Evolutionary conservation across 345 rosid species (phyloP), one percentile per base, ranked within the genome.

Genomic region (Firmiana major): DNA sequence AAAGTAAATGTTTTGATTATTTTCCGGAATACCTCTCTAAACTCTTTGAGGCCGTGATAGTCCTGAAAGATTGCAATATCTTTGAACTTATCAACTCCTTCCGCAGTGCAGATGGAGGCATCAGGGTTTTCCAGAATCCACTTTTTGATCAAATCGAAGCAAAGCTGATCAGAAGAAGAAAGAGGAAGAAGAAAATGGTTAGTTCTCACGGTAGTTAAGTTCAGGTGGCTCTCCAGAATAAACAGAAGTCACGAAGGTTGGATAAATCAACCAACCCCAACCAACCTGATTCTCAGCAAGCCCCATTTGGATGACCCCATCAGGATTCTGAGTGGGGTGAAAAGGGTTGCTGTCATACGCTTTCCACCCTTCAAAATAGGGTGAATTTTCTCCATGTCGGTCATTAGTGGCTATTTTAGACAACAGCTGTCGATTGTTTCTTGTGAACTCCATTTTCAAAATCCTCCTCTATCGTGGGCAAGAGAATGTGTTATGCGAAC

Each of bases 231-330:
- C 8, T 19, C 28, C n/a, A n/a, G 21, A 66, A 42, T 21, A 66
- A 43, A 66, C 9, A 1, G 2, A 55, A 55, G 24, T 55, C 12
- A 10, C 8, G 28, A 7, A 1, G 4, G 1, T 0, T 54, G 4
- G 4, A n/a, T 55, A 55, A 19, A n/a, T 10, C 24, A 54, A n/a
- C 53, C 7, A 54, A n/a, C 71, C 7, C 53, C 7, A 54, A n/a
- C 71, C 7, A 24, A 94, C 98, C 94, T 83, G 97, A 83, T 94
- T 94, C 78, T 94, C 97, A 0, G 97, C 89, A 13, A 94, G 91
- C 46, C 98, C 98, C 94, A 94, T 90, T 79, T 94, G 98, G 77
- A 94, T 92, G 34, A 94, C 85, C 0, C 98, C 98, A 0, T 82
- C 53, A 6, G 92, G 94, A 49, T 92, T 90, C 3, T 28, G 78